Base-by-base conservation (phyloP, 805 yeast species). In the Torulaspora indica region DNA sequence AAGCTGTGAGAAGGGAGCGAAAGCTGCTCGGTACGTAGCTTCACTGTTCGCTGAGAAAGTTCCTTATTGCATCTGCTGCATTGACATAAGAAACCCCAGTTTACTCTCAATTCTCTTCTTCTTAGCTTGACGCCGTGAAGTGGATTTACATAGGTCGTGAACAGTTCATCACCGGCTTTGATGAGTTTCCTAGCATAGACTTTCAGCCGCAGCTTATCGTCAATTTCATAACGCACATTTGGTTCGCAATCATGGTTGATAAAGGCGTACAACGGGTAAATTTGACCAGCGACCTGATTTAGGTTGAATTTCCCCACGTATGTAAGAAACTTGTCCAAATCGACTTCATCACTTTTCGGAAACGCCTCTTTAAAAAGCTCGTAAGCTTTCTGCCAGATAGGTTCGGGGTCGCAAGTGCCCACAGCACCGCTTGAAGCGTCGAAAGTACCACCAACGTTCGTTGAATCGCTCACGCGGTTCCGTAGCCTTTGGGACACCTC, bases 181-280 rank as follows among this genome's bases (percentile, higher is more conserved):
- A 87, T 78, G 36, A 75, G 78, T 38, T 77, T 69, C 25, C 71
- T 69, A 0, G 95, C 88, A 42, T 60, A 71, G 1, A 82, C 77
- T 51, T 74, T 77, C 49, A 86, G 69, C 3, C 85, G 85, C 15
- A 57, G 48, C 42, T 64, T 64, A 6, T 68, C 66, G 15, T 70
- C 70, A 13, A 70, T 61, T 38, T 75, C 71, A 24, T 77, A 81
- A 28, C 73, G 70, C 3, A 81, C 80, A 55, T 81, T 85, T 2
- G 93, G 90, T 32, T 74, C 78, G 67, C 95, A 87, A 54, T 71
- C 73, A 59, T 87, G 95, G 57, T 86, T 86, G 55, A 86, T 66
- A 57, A 84, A 85, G 0, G 93, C 78, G 48, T 82, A 84, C 7
- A 73, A 58, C 48, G 78, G 69, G 59, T 71, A 86, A 13, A 85